A percentile compares a stretch with the other conserved stretches of the same genome.
Evolutionary conservation across 1,284 basidiomycete species (phyloP).

Genomic region (Chondrostereum purpureum): DNA sequence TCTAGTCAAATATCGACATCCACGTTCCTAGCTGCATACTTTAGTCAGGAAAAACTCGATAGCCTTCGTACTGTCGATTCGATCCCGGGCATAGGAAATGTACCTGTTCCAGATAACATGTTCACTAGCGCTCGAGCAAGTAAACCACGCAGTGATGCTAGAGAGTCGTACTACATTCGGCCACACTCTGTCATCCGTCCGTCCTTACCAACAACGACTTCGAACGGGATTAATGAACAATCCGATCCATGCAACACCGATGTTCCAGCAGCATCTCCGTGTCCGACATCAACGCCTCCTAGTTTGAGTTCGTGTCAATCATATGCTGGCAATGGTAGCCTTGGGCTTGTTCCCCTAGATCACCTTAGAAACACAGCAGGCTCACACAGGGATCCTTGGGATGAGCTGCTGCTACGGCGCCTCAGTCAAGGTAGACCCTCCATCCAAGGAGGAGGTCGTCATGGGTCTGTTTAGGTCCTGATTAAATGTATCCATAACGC

Average conservation of each 20-base stretch:
- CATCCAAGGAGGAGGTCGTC: too few species aligned
- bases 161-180: conserved; percentile 21
- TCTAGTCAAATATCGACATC: background rate
- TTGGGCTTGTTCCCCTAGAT: conserved; percentile 51
- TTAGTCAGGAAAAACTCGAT: conserved; percentile 67
- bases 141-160: conserved; percentile 53
- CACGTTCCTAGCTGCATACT: conserved; percentile 59
- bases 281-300: conserved; percentile 18
- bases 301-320: too few species aligned
- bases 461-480: too few species aligned
- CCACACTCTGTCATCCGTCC: conserved; percentile 17
- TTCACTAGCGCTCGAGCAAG: conserved; percentile 69
- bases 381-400: conserved; percentile 48
- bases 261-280: conserved; percentile 14
- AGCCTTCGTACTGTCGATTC: conserved; percentile 60
- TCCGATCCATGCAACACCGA: conserved; percentile 7
- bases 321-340: conserved; percentile 15
- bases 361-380: conserved; percentile 45
- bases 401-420: conserved; percentile 51
- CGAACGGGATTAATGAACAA: background rate
- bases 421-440: conserved; percentile 35
- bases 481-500: too few species aligned
- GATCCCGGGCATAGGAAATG: conserved; percentile 55
- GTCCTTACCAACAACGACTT: conserved; percentile 15
- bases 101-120: conserved; percentile 63